Conservation (phyloP, 768 basidiomycete genomes). For the Chalciporus pseudorubinellus region DNA sequence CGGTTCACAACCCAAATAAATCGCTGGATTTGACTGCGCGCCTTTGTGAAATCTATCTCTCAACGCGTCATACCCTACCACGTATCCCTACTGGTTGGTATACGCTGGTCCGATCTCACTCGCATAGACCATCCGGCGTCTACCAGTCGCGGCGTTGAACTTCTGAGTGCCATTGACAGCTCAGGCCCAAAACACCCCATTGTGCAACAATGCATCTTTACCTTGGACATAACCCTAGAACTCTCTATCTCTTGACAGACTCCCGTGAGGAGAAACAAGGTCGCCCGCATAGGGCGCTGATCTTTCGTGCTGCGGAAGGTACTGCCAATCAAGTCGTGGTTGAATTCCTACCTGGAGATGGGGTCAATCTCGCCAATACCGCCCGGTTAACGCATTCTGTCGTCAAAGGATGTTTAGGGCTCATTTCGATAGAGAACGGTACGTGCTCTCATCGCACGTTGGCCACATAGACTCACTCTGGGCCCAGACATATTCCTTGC, state of each 20-base stretch:
- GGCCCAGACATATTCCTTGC: constrained; percentile 79
- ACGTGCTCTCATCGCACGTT: constrained; percentile 19
- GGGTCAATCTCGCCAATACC: constrained; percentile 65
- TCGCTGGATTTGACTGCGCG: no score
- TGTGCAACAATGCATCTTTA: constrained; percentile 66
- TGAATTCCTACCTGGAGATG: constrained; percentile 74
- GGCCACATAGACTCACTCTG: constrained; percentile 4
- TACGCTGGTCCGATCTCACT: no score
- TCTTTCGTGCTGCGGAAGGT: constrained; percentile 63
- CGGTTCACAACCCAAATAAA: no score
- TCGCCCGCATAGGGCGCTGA: constrained; percentile 58
- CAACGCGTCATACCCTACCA: no score
- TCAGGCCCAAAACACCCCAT: neutral
- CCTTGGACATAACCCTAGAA: constrained; percentile 63
- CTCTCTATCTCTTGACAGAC: constrained; percentile 71
- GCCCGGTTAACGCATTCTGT: constrained; percentile 67
- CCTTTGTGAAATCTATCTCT: no score
- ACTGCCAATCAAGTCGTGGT: constrained; percentile 69
- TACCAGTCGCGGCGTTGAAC: neutral
- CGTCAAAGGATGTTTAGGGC: constrained; percentile 81
- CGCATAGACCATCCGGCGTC: neutral
- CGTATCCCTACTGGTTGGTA: no score
- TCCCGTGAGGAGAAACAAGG: constrained; percentile 63
- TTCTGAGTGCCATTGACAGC: neutral
- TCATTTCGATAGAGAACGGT: constrained; percentile 74